Evolutionary conservation across 768 basidiomycete genomes (phyloP).

Genomic region (Pisolithus albus): DNA sequence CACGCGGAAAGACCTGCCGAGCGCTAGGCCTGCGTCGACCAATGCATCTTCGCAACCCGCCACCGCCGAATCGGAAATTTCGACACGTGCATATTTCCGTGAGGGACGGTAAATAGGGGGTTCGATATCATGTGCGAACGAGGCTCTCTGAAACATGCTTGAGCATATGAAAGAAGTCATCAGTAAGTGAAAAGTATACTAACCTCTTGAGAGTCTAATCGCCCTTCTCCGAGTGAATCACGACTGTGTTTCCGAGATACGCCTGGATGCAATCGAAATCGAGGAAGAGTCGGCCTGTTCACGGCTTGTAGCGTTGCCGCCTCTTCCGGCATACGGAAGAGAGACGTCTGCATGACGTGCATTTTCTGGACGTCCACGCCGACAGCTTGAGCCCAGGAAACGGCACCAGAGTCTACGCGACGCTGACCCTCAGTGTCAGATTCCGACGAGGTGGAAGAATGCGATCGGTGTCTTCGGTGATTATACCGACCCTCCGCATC

Average conservation of each 20-base stretch:
- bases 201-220: slow-evolving; percentile 58
- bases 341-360: slow-evolving; percentile 88
- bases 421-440: slow-evolving; percentile 14
- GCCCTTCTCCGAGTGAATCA: slow-evolving; percentile 69
- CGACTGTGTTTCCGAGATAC: slow-evolving; percentile 67
- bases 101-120: slow-evolving; percentile 65
- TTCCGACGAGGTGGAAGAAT: slow-evolving; percentile 21
- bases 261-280: slow-evolving; percentile 30
- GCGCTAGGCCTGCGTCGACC: slow-evolving; percentile 76
- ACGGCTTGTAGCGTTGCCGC: slow-evolving; percentile 55
- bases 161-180: neutral
- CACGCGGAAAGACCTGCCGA: slow-evolving; percentile 84
- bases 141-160: slow-evolving; percentile 49
- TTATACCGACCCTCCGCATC: slow-evolving; percentile 48
- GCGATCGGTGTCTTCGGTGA: slow-evolving; percentile 31
- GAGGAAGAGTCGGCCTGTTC: slow-evolving; percentile 34
- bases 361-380: slow-evolving; percentile 83
- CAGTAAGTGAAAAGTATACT: slow-evolving; percentile 12
- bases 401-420: slow-evolving; percentile 42
- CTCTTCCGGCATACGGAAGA: slow-evolving; percentile 75
- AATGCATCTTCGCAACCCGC: slow-evolving; percentile 57
- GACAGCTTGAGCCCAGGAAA: slow-evolving; percentile 66
- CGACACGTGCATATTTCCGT: slow-evolving; percentile 74
- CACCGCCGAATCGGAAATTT: slow-evolving; percentile 57
- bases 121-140: slow-evolving; percentile 70